Evolutionary conservation across 371 early-diverging fungal species (phyloP).

Genomic region (Chytridiales sp.): DNA sequence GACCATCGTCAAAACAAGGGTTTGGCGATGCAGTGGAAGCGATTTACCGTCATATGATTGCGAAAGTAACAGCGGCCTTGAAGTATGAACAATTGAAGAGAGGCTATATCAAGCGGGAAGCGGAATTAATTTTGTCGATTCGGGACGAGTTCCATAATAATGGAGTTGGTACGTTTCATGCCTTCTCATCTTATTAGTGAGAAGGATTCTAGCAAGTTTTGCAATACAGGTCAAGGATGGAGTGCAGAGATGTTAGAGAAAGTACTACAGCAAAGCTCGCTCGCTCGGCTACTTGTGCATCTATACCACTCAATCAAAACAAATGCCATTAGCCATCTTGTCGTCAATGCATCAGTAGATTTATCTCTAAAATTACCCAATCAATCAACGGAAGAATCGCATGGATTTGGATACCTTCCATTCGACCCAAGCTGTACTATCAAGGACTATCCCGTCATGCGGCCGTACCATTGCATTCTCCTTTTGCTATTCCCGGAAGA

Average conservation of each 20-base stretch:
- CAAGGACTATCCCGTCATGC: constrained; percentile 60
- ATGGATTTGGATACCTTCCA: too few relatives aligned
- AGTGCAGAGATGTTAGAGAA: constrained; percentile 33
- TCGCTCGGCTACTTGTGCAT: constrained; percentile 58
- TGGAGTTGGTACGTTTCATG: constrained; percentile 8
- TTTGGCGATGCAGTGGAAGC: constrained; percentile 59
- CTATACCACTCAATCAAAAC: constrained; percentile 60
- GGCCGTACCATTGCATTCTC: constrained; percentile 84
- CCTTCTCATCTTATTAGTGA: not conserved
- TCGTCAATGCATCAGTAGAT: constrained; percentile 76
- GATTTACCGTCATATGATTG: constrained; percentile 70
- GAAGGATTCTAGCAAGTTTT: not conserved
- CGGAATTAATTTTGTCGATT: constrained; percentile 65
- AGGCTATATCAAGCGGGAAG: constrained; percentile 74
- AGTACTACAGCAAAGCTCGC: constrained; percentile 42
- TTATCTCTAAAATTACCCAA: constrained; percentile 74
- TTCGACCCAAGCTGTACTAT: too few relatives aligned
- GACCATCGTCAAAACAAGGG: constrained; percentile 12
- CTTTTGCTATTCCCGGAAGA: constrained; percentile 82
- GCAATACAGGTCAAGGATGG: constrained; percentile 12
- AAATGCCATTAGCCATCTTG: constrained; percentile 62
- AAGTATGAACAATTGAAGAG: constrained; percentile 80
- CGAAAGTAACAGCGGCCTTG: constrained; percentile 71
- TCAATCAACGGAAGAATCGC: too few relatives aligned
- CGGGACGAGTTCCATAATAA: constrained; percentile 36